Conservation (phyloP, 192 early-diverging fungal species). For the Coemansia sp. region DNA sequence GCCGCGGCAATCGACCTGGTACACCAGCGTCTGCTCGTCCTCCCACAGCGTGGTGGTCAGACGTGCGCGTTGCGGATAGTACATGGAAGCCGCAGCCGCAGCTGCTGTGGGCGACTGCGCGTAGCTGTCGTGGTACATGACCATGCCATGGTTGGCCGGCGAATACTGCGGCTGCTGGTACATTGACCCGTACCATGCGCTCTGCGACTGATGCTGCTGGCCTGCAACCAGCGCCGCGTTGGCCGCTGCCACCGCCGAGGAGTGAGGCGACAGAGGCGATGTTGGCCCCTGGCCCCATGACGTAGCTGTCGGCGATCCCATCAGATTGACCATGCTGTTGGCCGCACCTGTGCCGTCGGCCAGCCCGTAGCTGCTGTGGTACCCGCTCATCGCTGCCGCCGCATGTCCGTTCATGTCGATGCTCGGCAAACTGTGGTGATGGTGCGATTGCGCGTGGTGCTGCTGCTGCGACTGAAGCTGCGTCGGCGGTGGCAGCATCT, state of each 20-base stretch:
- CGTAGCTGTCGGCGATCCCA: constrained; percentile 41
- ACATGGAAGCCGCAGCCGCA: constrained; percentile 50
- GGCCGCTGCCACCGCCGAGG: constrained; percentile 29
- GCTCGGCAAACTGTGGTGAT: constrained; percentile 48
- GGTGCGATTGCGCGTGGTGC: constrained; percentile 23
- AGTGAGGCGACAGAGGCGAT: constrained; percentile 43
- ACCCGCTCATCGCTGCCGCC: constrained; percentile 38
- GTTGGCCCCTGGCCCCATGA: constrained; percentile 42
- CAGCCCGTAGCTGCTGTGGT: constrained; percentile 53
- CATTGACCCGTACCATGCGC: constrained; percentile 46
- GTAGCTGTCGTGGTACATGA: constrained; percentile 52
- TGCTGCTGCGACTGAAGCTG: constrained; percentile 34
- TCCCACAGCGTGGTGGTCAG: constrained; percentile 77
- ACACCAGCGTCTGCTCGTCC: constrained; percentile 76
- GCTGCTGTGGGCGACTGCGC: constrained; percentile 40
- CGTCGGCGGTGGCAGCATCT: constrained; percentile 47
- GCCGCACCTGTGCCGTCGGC: constrained; percentile 39
- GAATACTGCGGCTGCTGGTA: constrained; percentile 52
- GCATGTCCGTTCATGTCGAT: constrained; percentile 51
- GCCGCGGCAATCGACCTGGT: constrained; percentile 76
- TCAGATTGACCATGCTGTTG: constrained; percentile 40
- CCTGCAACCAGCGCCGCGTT: constrained; percentile 36
- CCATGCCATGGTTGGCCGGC: constrained; percentile 44
- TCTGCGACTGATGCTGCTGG: constrained; percentile 40
- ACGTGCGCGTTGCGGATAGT: constrained; percentile 51